phyloP scores from a whole-genome alignment of 2,329 filamentous ascomycete genomes.

The Akanthomyces lecanii region DNA sequence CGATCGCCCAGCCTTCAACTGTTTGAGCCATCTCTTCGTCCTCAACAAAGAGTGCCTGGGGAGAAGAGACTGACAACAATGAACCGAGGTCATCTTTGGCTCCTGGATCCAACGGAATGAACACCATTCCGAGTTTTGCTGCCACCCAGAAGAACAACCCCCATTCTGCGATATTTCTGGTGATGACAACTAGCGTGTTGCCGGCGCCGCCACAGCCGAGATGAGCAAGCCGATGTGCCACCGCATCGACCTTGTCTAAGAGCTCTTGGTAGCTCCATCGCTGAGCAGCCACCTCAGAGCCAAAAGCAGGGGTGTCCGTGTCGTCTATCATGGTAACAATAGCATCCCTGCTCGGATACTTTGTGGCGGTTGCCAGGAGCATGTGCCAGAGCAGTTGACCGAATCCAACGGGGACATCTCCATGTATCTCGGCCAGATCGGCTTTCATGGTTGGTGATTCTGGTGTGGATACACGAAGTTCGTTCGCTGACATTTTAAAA shows the following conservation, averaged over 20 bases:
- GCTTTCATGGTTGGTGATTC: background rate
- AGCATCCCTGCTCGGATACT: conserved; percentile 31
- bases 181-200: conserved; percentile 29
- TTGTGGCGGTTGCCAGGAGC: conserved; percentile 25
- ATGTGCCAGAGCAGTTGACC: conserved; percentile 33
- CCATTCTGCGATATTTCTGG: conserved; percentile 38
- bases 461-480: background rate
- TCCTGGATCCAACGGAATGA: conserved; percentile 33
- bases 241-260: conserved; percentile 21
- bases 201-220: conserved; percentile 25
- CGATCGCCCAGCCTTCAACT: conserved; percentile 19
- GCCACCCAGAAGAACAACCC: conserved; percentile 35
- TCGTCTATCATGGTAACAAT: conserved; percentile 30
- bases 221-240: conserved; percentile 9
- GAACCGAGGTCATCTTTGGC: conserved; percentile 22
- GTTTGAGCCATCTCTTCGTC: conserved; percentile 23
- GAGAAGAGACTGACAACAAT: conserved; percentile 24
- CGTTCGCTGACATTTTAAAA: background rate
- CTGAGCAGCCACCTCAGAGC: background rate
- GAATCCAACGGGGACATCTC: conserved; percentile 25
- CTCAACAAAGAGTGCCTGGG: conserved; percentile 32
- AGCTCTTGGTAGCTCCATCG: conserved; percentile 30
- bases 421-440: conserved; percentile 27
- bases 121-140: conserved; percentile 31
- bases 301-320: too few relatives aligned